phyloP scores from a whole-genome alignment of 1,284 basidiomycete genomes.

The Marasmius sp. region DNA sequence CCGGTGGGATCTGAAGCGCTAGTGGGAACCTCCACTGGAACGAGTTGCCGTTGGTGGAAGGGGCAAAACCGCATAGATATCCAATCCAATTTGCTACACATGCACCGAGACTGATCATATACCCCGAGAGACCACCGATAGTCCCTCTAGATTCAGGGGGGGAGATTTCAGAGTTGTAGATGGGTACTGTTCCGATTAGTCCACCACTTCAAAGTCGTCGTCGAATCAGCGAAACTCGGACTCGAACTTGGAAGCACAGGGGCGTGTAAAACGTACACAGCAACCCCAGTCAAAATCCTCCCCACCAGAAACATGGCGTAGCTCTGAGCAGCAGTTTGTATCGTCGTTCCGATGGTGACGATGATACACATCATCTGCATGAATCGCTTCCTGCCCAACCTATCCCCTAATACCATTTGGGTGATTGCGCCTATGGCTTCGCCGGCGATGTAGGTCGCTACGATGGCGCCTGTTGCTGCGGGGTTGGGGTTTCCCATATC shows the following conservation, averaged over 20 bases:
- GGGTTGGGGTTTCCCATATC: slow-evolving; percentile 17
- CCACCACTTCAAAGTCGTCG: slow-evolving; percentile 9
- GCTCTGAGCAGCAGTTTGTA: slow-evolving; percentile 19
- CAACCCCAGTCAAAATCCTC: slow-evolving; percentile 17
- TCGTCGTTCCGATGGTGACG: slow-evolving; percentile 13
- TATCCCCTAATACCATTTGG: slow-evolving; percentile 15
- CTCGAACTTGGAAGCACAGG: too few species aligned
- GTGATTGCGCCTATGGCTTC: slow-evolving; percentile 20
- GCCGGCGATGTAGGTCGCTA: slow-evolving; percentile 18
- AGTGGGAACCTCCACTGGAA: slow-evolving; percentile 20
- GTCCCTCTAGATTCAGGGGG: slow-evolving; percentile 16
- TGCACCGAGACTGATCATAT: slow-evolving; percentile 17
- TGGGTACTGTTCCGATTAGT: slow-evolving; percentile 17
- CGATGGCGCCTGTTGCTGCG: slow-evolving; percentile 17
- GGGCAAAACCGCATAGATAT: slow-evolving; percentile 15
- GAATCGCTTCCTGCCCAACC: slow-evolving; percentile 18
- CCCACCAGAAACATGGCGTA: slow-evolving; percentile 19
- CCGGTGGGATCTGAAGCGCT: slow-evolving; percentile 17
- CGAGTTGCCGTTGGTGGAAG: neutral
- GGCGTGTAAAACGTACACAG: slow-evolving; percentile 17
- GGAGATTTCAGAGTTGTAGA: slow-evolving; percentile 20
- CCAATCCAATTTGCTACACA: slow-evolving; percentile 18
- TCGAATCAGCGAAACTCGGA: too few species aligned
- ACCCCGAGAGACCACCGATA: slow-evolving; percentile 17
- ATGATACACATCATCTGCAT: slow-evolving; percentile 18